Conservation (phyloP, 1,284 basidiomycete species). For the Ganoderma multipileum region DNA sequence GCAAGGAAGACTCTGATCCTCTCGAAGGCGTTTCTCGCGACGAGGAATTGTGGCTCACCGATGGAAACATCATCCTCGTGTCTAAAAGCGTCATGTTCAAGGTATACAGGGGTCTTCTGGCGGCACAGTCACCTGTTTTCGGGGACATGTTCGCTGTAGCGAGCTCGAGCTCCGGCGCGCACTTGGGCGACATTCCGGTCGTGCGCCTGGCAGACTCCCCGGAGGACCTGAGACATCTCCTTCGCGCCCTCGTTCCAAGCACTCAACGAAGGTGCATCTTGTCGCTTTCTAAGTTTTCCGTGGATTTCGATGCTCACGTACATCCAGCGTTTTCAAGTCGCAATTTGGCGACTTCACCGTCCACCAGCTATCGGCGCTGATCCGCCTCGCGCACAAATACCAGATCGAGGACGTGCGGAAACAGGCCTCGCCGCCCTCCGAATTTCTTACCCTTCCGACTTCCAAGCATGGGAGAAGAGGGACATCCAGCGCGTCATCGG, state of each 20-base stretch:
- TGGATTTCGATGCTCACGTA: not conserved
- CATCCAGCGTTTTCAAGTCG: not conserved
- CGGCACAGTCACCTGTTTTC: not conserved
- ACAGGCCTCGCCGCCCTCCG: slow-evolving; percentile 6
- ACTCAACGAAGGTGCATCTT: not conserved
- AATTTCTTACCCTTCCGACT: not conserved
- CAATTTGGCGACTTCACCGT: not conserved
- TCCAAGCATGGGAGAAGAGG: slow-evolving; percentile 9
- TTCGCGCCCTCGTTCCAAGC: not conserved
- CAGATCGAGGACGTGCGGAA: not conserved
- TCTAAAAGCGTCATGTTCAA: not conserved
- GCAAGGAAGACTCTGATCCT: not conserved
- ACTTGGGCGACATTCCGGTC: not conserved
- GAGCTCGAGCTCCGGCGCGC: not conserved
- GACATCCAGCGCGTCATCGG: not conserved
- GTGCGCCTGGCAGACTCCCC: not conserved
- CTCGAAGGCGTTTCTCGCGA: not conserved
- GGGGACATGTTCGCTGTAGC: not conserved
- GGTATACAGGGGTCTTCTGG: not conserved
- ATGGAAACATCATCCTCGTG: not conserved
- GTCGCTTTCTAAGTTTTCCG: rapidly evolving
- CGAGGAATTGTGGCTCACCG: not conserved
- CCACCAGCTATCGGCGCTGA: not conserved
- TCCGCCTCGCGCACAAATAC: slow-evolving; percentile 9
- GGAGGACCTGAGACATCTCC: not conserved